Evolutionary conservation across 768 basidiomycete genomes (phyloP).

Genomic region (Polyporus arcularius): DNA sequence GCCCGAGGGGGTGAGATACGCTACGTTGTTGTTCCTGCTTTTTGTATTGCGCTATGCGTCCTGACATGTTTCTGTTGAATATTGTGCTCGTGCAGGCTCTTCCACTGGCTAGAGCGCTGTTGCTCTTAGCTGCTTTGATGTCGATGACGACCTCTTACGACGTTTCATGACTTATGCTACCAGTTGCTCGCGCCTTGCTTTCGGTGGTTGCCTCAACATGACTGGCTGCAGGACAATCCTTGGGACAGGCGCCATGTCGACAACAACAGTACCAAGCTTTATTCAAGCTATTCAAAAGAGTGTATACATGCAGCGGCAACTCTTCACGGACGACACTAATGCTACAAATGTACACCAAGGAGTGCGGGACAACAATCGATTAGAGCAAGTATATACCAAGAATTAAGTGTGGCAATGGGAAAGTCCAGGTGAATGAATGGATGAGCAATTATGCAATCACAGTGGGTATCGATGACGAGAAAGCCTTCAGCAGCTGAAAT

Average conservation of each 20-base stretch:
- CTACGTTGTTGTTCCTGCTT: background rate
- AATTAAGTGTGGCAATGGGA: too few relatives aligned
- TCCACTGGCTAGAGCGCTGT: background rate
- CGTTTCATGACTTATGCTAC: conserved; percentile 8
- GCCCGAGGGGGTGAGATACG: background rate
- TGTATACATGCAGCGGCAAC: too few relatives aligned
- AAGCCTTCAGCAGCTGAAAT: too few relatives aligned
- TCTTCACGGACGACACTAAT: too few relatives aligned
- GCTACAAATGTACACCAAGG: background rate
- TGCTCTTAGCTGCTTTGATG: conserved; percentile 8
- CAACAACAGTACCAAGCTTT: background rate
- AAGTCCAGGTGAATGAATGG: too few relatives aligned
- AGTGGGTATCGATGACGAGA: too few relatives aligned
- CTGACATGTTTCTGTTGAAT: conserved; percentile 2
- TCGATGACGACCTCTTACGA: conserved; percentile 12
- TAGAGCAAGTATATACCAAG: background rate
- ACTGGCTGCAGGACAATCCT: too few relatives aligned
- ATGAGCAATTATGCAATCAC: background rate
- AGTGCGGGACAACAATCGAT: background rate
- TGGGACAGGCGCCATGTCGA: too few relatives aligned
- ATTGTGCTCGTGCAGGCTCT: conserved; percentile 7
- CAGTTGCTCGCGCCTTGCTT: background rate
- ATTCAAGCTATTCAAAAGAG: too few relatives aligned
- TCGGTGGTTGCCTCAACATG: too few relatives aligned
- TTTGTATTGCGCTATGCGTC: conserved; percentile 14